Conservation (phyloP, 768 basidiomycete species). For the Termitomyces sp. region DNA sequence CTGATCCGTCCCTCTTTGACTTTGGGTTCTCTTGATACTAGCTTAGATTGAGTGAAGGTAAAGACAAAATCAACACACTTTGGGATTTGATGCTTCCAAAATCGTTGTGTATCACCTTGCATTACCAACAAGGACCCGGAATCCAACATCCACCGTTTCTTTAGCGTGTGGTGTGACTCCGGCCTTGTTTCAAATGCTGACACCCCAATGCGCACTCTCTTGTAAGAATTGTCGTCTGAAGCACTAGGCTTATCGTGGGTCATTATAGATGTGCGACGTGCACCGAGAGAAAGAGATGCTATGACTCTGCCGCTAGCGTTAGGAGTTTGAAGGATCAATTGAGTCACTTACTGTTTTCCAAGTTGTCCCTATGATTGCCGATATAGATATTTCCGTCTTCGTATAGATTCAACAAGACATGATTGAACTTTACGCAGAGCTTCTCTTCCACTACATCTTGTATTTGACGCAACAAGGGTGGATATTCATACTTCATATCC, state of each 20-base stretch:
- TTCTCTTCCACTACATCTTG: conserved; percentile 25
- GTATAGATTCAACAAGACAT: conserved; percentile 28
- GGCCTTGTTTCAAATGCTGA: not conserved
- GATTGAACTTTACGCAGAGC: conserved; percentile 27
- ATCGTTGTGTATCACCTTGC: conserved; percentile 28
- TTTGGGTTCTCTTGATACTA: conserved; percentile 21
- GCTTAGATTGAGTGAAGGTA: not conserved
- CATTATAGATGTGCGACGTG: conserved; percentile 27
- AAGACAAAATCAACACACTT: conserved; percentile 15
- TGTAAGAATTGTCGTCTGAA: conserved; percentile 1
- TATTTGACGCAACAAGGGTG: conserved; percentile 22
- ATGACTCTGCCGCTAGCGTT: conserved; percentile 20
- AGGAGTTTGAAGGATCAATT: not conserved
- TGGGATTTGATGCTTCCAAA: conserved; percentile 31
- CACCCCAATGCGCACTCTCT: not conserved
- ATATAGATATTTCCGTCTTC: conserved; percentile 28
- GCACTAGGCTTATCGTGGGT: conserved; percentile 15
- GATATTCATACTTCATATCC: conserved; percentile 26
- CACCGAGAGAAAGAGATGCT: conserved; percentile 27
- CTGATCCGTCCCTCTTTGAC: conserved; percentile 27
- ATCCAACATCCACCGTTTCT: conserved; percentile 22
- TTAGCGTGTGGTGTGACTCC: not conserved
- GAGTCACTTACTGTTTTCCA: conserved; percentile 21
- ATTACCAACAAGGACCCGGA: conserved; percentile 27
- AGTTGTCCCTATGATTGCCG: conserved; percentile 27